These are phyloP conservation scores for Cyclotella kingstonii DNA, from an alignment of 108 stramenopile species.

Conservation along the genomic window DNA sequence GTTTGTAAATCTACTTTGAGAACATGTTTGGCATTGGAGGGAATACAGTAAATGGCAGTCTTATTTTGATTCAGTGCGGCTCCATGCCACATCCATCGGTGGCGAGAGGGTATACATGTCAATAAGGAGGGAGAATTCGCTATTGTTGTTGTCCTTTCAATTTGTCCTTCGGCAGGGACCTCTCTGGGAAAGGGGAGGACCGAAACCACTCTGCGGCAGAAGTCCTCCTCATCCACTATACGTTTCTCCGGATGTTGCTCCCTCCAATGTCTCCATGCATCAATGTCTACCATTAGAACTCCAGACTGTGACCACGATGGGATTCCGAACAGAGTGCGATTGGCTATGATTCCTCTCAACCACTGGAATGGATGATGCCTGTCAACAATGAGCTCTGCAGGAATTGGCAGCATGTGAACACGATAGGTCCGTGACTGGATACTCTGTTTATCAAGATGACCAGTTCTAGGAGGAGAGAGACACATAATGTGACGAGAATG, in stretches of 20 bases:
- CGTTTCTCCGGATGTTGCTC: slow-evolving; percentile 5
- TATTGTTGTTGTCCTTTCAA: background rate
- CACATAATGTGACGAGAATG: slow-evolving; percentile 29
- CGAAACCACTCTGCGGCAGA: background rate
- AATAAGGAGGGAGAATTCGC: background rate
- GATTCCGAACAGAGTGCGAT: slow-evolving; percentile 20
- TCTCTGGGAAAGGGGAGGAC: slow-evolving; percentile 14
- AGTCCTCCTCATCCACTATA: slow-evolving; percentile 4
- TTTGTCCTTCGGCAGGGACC: background rate
- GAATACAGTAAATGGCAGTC: slow-evolving; percentile 84
- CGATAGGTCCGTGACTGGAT: slow-evolving; percentile 10
- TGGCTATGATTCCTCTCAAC: slow-evolving; percentile 25
- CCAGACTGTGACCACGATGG: slow-evolving; percentile 24
- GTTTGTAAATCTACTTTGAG: slow-evolving; percentile 70
- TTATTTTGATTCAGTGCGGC: slow-evolving; percentile 68
- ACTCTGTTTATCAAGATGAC: background rate
- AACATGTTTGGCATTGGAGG: slow-evolving; percentile 72
- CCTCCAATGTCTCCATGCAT: slow-evolving; percentile 12
- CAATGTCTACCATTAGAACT: slow-evolving; percentile 20
- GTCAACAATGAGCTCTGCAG: slow-evolving; percentile 14
- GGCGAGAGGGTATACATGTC: too few species aligned
- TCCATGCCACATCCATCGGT: slow-evolving; percentile 87
- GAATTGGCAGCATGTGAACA: slow-evolving; percentile 25
- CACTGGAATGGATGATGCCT: slow-evolving; percentile 31
- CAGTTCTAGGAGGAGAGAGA: slow-evolving; percentile 16